Percentiles rank a stretch among this genome's conserved stretches.
Conservation (phyloP, 768 basidiomycete genomes). For the Boletus rex-veris region DNA sequence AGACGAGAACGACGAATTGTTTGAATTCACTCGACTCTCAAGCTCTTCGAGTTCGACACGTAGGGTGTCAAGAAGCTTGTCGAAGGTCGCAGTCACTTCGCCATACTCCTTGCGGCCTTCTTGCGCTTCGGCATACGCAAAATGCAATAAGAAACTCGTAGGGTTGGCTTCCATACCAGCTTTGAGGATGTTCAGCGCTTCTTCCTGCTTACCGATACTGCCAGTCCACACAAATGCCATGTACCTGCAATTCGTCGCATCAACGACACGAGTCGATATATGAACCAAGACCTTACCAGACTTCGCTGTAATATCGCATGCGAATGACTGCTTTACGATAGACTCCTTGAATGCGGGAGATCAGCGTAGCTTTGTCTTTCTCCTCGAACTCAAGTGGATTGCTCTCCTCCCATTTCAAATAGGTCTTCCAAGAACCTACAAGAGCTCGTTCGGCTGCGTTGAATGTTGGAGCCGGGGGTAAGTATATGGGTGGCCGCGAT, state of each 20-base stretch:
- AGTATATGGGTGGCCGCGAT: conserved; percentile 44
- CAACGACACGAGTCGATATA: conserved; percentile 4
- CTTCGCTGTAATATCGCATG: conserved; percentile 93
- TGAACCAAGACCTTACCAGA: conserved; percentile 58
- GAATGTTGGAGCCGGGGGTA: conserved; percentile 74
- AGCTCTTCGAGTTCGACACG: conserved; percentile 59
- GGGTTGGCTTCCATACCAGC: conserved; percentile 88
- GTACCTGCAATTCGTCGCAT: conserved; percentile 54
- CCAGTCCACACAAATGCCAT: conserved; percentile 87
- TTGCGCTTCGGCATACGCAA: conserved; percentile 76
- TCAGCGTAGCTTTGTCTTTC: conserved; percentile 64
- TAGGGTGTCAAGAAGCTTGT: conserved; percentile 66
- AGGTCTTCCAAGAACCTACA: conserved; percentile 86
- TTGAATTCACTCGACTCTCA: conserved; percentile 43
- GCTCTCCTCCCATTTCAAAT: conserved; percentile 92
- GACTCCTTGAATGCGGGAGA: conserved; percentile 71
- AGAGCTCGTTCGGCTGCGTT: conserved; percentile 66
- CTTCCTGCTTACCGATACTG: conserved; percentile 72
- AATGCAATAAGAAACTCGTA: conserved; percentile 84
- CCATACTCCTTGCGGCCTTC: conserved; percentile 61
- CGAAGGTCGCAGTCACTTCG: conserved; percentile 70
- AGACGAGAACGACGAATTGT: conserved; percentile 38
- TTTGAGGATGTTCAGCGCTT: conserved; percentile 76
- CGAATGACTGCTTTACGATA: conserved; percentile 87
- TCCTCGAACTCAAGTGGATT: conserved; percentile 94